These are phyloP conservation scores for Diversispora eburnea DNA, from an alignment of 192 early-diverging fungal genomes.

Conservation along the genomic window DNA sequence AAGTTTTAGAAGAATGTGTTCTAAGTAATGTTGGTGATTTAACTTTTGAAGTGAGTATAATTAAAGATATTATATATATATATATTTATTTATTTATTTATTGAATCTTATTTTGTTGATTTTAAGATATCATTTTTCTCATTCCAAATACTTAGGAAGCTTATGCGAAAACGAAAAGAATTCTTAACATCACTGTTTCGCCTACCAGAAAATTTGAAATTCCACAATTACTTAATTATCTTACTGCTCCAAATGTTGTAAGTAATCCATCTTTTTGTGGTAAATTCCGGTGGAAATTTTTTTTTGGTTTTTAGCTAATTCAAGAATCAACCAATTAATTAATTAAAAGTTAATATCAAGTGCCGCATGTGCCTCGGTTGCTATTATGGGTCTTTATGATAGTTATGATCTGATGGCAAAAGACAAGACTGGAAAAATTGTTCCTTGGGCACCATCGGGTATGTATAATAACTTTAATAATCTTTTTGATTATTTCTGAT, in stretches of 20 bases:
- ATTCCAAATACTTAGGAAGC: conserved; percentile 54
- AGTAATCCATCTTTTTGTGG: conserved; percentile 22
- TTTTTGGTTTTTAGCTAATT: background rate
- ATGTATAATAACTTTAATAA: background rate
- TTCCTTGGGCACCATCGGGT: conserved; percentile 55
- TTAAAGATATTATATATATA: background rate
- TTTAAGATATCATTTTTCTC: too few species aligned
- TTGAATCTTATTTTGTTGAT: background rate
- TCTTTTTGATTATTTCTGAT: conserved; percentile 1
- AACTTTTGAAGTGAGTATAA: conserved; percentile 53
- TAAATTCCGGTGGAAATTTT: background rate
- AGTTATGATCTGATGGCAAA: conserved; percentile 68
- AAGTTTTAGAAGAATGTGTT: conserved; percentile 73
- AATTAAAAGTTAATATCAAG: conserved; percentile 63
- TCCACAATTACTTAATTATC: conserved; percentile 70
- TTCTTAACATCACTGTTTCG: conserved; percentile 76
- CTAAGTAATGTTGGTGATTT: conserved; percentile 67
- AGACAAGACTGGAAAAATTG: conserved; percentile 61
- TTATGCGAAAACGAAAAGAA: conserved; percentile 57
- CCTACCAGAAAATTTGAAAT: conserved; percentile 70
- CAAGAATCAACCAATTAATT: background rate
- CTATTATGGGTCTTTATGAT: conserved; percentile 64
- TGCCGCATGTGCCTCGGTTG: conserved; percentile 72
- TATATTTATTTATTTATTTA: too few species aligned
- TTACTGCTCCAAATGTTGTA: conserved; percentile 77